A percentile compares a stretch with the other conserved stretches of the same genome.
These are phyloP conservation scores for Candida albicans DNA, from an alignment of 1,139 yeast species.

Conservation along the genomic window DNA sequence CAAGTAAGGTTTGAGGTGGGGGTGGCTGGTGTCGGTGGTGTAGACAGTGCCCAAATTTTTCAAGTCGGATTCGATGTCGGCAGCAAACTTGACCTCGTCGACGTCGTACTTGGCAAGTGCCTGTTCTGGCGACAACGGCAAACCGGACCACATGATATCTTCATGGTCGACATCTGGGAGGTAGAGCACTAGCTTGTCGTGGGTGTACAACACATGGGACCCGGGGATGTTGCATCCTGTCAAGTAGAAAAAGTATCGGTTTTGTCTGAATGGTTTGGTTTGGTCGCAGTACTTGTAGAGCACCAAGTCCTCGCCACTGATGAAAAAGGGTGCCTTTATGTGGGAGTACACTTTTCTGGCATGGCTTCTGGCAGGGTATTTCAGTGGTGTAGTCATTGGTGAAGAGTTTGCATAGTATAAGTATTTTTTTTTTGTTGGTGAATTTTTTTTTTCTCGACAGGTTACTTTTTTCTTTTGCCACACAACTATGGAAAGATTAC, in stretches of 20 bases:
- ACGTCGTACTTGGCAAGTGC: conserved; percentile 71
- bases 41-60: conserved; percentile 17
- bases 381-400: neutral
- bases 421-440: conserved; percentile 2
- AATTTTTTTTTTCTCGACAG: conserved; percentile 1
- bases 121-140: conserved; percentile 69
- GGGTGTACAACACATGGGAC: conserved; percentile 62
- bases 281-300: conserved; percentile 80
- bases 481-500: conserved; percentile 65
- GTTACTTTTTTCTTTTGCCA: neutral
- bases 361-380: conserved; percentile 75
- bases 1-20: conserved; percentile 31
- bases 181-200: conserved; percentile 65
- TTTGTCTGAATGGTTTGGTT: conserved; percentile 77
- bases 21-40: conserved; percentile 47
- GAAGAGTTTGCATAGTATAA: neutral
- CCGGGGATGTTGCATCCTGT: conserved; percentile 87
- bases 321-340: conserved; percentile 40
- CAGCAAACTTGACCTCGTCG: conserved; percentile 70
- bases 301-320: conserved; percentile 67
- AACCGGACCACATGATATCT: conserved; percentile 95
- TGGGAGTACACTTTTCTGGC: conserved; percentile 53
- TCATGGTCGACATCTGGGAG: conserved; percentile 83
- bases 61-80: conserved; percentile 27
- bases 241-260: conserved; percentile 84